Base-by-base conservation (phyloP, 2,329 filamentous ascomycete species). In the Neopestalotiopsis sp. region DNA sequence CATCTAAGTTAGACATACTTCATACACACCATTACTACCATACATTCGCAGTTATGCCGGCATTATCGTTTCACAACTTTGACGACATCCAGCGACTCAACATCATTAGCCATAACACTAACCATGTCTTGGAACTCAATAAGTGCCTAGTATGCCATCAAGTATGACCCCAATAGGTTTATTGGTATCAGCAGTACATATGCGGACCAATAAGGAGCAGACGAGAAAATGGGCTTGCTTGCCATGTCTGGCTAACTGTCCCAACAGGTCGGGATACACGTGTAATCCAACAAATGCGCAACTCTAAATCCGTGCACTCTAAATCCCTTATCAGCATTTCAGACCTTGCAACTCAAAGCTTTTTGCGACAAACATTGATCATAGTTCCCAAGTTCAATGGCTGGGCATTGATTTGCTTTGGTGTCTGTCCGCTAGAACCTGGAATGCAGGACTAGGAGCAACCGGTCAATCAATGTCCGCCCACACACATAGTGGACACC, bases 251-350 rank as follows among this genome's bases (percentile, higher is more conserved):
- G 20, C 24, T 59, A 1, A 3, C 13, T 7, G 57, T 59, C 57
- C 57, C 57, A 59, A 59, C 57, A 34, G 6, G 57, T 14, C 57
- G 57, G 57, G 57, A 17, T 14, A 34, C 57, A 30, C 57, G 57
- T 59, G 57, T 59, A 28, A 34, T 34, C 57, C 57, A 59, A 59
- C 57, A 59, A 59, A 59, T 17, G 57, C 57, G 3, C 57, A 30
- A 59, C 30, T 59, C 13, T 59, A 34, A 59, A 13, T 56, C 6
- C 57, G 4, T 59, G 17, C 57, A 30, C 20, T 17, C 9, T 28
- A 12, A 28, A 13, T 24, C 57, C 20, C 45, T 30, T 14, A 34
- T 59, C 57, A 34, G 24, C 57, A 59, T 30, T 17, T 34, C 14
- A 30, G 57, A 9, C 30, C 57, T 59, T 34, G 57, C 28, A 59